Percentiles rank a stretch among this genome's conserved stretches.
These are phyloP conservation scores for Mrakia gelida DNA, from an alignment of 768 basidiomycete species.

Conservation along the genomic window DNA sequence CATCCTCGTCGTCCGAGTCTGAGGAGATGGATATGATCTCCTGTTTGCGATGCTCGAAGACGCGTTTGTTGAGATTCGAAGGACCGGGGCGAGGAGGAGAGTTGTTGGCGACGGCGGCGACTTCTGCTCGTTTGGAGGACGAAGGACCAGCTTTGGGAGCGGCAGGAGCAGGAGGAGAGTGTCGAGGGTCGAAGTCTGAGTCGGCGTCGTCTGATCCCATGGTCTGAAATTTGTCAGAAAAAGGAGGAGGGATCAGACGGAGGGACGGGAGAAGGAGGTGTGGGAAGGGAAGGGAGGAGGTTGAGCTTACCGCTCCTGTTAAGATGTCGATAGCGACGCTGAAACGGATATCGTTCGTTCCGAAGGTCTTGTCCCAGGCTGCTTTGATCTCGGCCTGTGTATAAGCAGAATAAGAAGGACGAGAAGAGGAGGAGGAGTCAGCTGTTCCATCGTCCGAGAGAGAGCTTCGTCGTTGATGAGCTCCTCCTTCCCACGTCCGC, in stretches of 20 bases:
- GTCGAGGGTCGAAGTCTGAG: neutral
- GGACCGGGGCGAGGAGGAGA: neutral
- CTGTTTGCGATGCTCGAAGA: neutral
- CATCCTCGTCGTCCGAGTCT: neutral
- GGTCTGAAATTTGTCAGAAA: too few species aligned
- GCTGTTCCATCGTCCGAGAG: neutral
- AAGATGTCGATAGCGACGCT: neutral
- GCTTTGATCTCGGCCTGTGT: neutral
- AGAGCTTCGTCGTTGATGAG: neutral
- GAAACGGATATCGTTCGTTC: neutral
- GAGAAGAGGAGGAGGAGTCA: neutral
- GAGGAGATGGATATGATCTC: conserved; percentile 8
- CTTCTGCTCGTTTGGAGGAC: neutral
- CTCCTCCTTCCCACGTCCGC: neutral
- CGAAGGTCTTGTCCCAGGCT: neutral
- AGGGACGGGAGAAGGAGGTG: neutral
- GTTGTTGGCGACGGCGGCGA: neutral
- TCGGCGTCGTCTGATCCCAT: neutral
- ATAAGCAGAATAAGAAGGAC: neutral
- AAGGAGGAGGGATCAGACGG: too few species aligned
- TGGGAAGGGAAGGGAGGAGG: neutral
- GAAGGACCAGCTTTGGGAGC: neutral
- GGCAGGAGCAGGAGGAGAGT: neutral
- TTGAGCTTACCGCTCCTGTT: neutral
- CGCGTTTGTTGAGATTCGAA: neutral